These are phyloP conservation scores for Prunus mume DNA, from an alignment of 306 rosid genomes.

Conservation along the genomic window DNA sequence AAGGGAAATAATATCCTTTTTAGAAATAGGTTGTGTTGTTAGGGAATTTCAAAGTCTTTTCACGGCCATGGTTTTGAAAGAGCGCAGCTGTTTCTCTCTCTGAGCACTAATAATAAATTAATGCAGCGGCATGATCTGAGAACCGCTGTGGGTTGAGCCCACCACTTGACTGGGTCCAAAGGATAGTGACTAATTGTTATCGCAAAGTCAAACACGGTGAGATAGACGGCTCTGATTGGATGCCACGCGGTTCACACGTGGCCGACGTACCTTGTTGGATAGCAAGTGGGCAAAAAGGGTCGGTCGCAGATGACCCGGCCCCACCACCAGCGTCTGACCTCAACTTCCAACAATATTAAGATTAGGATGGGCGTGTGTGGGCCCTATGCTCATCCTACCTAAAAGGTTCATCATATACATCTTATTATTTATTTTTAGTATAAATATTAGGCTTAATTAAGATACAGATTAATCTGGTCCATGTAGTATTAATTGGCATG, in stretches of 20 bases:
- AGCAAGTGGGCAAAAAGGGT: not conserved
- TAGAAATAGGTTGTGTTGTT: too few species aligned
- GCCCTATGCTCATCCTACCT: not conserved
- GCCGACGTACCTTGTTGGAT: conserved; percentile 3
- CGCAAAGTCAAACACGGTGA: conserved; percentile 11
- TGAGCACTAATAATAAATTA: not conserved
- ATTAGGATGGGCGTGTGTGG: not conserved
- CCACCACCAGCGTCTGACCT: not conserved
- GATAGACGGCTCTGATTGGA: conserved; percentile 4
- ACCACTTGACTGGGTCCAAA: not conserved
- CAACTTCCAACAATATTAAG: not conserved
- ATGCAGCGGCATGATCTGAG: not conserved
- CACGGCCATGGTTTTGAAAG: not conserved
- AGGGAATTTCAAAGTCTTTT: not conserved
- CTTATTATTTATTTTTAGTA: too few species aligned
- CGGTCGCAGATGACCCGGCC: not conserved
- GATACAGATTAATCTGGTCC: too few species aligned
- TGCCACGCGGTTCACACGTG: not conserved
- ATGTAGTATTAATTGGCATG: too few species aligned
- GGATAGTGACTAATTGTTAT: not conserved
- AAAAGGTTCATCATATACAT: not conserved
- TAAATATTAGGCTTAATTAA: too few species aligned
- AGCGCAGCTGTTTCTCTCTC: not conserved
- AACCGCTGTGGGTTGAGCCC: not conserved
- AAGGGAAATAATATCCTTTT: too few species aligned